Evolutionary conservation across 2,329 filamentous ascomycete genomes (phyloP).

Genomic region (Cadophora sp.): DNA sequence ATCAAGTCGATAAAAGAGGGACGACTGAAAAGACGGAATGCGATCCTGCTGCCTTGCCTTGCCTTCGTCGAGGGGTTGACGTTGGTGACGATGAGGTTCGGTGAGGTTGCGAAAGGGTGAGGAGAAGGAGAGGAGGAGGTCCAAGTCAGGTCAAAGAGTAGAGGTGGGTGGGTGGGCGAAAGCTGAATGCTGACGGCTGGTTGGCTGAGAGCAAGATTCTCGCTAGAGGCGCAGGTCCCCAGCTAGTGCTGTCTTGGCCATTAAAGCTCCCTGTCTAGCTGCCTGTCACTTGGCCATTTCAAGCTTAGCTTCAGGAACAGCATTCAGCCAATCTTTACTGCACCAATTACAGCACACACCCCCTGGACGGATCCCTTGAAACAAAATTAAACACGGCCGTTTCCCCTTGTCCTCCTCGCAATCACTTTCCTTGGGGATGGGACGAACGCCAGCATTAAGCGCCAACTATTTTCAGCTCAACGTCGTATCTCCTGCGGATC

Average conservation of each 20-base stretch:
- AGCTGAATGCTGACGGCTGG: neutral
- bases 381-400: constrained; percentile 6
- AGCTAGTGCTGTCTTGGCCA: neutral
- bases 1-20: constrained; percentile 37
- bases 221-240: neutral
- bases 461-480: constrained; percentile 13
- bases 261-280: neutral
- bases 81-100: constrained; percentile 20
- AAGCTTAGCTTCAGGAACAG: neutral
- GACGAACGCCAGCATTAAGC: neutral
- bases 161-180: neutral
- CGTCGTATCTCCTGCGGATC: neutral
- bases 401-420: neutral
- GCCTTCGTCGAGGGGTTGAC: constrained; percentile 7
- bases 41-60: constrained; percentile 13
- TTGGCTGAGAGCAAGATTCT: neutral
- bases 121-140: neutral
- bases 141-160: constrained; percentile 3
- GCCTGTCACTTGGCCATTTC: neutral
- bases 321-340: neutral
- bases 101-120: constrained; percentile 17
- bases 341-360: neutral
- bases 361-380: neutral
- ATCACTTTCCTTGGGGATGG: neutral
- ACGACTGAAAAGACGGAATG: constrained; percentile 25